Conservation (phyloP, 345 rosid genomes). For the Acer yangbiense region DNA sequence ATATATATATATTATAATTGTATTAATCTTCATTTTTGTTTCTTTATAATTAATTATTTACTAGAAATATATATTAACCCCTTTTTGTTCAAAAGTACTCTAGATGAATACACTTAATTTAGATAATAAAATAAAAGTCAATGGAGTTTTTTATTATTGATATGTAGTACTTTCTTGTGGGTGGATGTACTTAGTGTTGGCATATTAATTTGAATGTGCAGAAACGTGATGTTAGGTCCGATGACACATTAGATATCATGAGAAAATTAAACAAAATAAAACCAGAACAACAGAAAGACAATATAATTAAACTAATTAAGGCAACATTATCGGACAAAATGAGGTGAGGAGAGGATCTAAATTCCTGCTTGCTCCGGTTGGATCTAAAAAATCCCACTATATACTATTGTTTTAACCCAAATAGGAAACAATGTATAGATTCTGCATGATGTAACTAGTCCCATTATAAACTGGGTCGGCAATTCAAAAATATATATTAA, state of each 20-base stretch:
- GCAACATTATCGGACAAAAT: no score
- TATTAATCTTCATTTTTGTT: no score
- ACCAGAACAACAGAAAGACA: not conserved
- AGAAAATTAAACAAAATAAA: not conserved
- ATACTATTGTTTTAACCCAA: conserved; percentile 17
- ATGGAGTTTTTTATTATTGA: not conserved
- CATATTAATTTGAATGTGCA: conserved; percentile 5
- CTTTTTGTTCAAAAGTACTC: no score
- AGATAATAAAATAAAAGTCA: no score
- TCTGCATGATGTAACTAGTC: conserved; percentile 13
- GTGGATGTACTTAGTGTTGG: conserved; percentile 15
- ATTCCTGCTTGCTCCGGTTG: not conserved
- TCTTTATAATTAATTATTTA: no score
- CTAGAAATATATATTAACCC: no score
- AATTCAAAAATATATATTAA: not conserved
- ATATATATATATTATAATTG: no score
- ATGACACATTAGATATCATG: not conserved
- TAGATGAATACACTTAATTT: no score
- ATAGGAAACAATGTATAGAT: conserved; percentile 26
- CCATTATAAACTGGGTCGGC: conserved; percentile 14
- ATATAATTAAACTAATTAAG: no score
- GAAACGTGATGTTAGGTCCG: conserved; percentile 5
- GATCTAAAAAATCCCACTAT: conserved; percentile 9
- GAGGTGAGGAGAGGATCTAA: no score
- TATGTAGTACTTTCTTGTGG: not conserved